Evolutionary conservation across 1,139 yeast genomes (phyloP).

Genomic region (Candida sp.): DNA sequence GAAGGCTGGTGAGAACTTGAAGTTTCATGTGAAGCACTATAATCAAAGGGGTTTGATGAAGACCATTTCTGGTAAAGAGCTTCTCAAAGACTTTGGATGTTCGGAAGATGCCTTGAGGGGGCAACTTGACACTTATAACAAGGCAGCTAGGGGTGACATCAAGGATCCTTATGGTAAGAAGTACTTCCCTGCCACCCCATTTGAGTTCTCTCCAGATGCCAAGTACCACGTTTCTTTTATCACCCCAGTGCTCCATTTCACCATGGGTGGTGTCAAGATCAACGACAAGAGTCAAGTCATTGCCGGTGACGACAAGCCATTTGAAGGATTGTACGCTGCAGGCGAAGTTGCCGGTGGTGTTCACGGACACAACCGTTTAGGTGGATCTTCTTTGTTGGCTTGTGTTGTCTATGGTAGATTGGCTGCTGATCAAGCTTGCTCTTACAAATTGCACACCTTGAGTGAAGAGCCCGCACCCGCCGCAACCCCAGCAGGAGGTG

Average conservation of each 20-base stretch:
- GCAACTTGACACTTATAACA: slow-evolving; percentile 48
- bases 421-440: slow-evolving; percentile 54
- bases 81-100: slow-evolving; percentile 48
- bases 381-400: slow-evolving; percentile 77
- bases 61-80: slow-evolving; percentile 51
- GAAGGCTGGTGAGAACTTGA: slow-evolving; percentile 46
- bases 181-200: slow-evolving; percentile 56
- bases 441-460: slow-evolving; percentile 35
- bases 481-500: not conserved
- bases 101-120: slow-evolving; percentile 29
- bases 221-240: slow-evolving; percentile 56
- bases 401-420: slow-evolving; percentile 83
- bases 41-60: slow-evolving; percentile 68
- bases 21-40: slow-evolving; percentile 68
- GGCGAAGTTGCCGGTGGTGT: slow-evolving; percentile 88
- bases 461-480: slow-evolving; percentile 13
- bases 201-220: slow-evolving; percentile 30
- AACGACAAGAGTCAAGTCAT: slow-evolving; percentile 62
- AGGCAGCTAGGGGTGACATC: slow-evolving; percentile 46
- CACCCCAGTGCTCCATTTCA: slow-evolving; percentile 82
- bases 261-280: slow-evolving; percentile 86
- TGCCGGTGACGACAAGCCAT: slow-evolving; percentile 39
- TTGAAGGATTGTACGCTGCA: slow-evolving; percentile 71
- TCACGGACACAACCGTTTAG: slow-evolving; percentile 78
- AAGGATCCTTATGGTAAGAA: slow-evolving; percentile 55